These are phyloP conservation scores for Annona cherimola DNA, from an alignment of 164 flowering plant species.

Conservation along the genomic window DNA sequence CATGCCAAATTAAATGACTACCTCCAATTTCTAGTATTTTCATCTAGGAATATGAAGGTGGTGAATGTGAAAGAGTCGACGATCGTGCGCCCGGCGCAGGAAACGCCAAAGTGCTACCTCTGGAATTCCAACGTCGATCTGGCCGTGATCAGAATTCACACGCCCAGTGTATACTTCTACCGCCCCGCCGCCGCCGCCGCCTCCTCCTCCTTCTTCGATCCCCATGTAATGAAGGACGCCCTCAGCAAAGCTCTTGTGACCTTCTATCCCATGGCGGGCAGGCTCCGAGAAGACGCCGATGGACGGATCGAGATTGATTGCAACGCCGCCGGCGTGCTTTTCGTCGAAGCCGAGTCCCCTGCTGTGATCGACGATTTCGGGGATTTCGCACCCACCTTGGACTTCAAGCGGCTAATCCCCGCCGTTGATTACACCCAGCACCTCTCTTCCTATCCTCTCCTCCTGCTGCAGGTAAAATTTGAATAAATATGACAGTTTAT, in stretches of 20 bases:
- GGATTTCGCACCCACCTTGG: conserved; percentile 32
- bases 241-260: conserved; percentile 31
- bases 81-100: conserved; percentile 23
- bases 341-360: conserved; percentile 33
- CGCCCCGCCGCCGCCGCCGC: conserved; percentile 20
- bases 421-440: conserved; percentile 29
- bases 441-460: conserved; percentile 33
- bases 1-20: too few relatives aligned
- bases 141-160: conserved; percentile 30
- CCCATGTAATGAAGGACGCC: conserved; percentile 26
- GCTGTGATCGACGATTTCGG: conserved; percentile 35
- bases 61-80: conserved; percentile 21
- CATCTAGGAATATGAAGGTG: conserved; percentile 14
- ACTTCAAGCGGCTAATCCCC: conserved; percentile 31
- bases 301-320: conserved; percentile 39
- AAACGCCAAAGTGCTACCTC: conserved; percentile 18
- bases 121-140: conserved; percentile 29
- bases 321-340: conserved; percentile 30
- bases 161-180: conserved; percentile 25
- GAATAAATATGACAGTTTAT: not conserved
- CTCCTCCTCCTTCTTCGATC: conserved; percentile 25
- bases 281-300: conserved; percentile 27
- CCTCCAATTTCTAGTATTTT: not conserved
- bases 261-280: conserved; percentile 43
- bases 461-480: conserved; percentile 33